These are phyloP conservation scores for Cercophora newfieldiana DNA, from an alignment of 495 filamentous ascomycete species.

Conservation along the genomic window DNA sequence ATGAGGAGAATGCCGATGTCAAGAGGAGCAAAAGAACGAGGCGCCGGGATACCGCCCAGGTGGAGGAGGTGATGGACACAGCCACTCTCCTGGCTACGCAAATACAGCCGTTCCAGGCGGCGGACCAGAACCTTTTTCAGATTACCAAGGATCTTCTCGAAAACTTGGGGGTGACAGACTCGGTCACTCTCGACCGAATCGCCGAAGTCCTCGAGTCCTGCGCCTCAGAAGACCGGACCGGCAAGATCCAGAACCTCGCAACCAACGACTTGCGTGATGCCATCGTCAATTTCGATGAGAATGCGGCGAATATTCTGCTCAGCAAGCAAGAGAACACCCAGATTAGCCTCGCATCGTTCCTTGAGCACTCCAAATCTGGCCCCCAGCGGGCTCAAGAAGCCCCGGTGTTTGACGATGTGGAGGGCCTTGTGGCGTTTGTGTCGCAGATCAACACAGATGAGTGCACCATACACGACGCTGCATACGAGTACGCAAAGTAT, in stretches of 20 bases:
- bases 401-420: constrained; percentile 55
- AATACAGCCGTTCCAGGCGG: constrained; percentile 64
- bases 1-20: constrained; percentile 61
- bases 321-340: constrained; percentile 43
- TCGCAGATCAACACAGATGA: constrained; percentile 54
- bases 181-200: constrained; percentile 50
- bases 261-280: constrained; percentile 45
- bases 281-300: constrained; percentile 44
- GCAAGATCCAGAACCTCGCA: constrained; percentile 40
- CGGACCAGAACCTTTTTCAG: constrained; percentile 75
- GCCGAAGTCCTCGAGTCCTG: constrained; percentile 55
- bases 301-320: constrained; percentile 42
- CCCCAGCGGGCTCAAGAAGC: constrained; percentile 52
- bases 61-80: constrained; percentile 68
- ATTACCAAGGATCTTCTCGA: constrained; percentile 65
- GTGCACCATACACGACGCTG: constrained; percentile 61
- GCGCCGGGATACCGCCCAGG: constrained; percentile 67
- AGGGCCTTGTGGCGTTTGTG: constrained; percentile 58
- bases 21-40: constrained; percentile 82
- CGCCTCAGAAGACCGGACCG: constrained; percentile 45
- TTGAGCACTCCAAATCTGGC: constrained; percentile 72
- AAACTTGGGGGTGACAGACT: constrained; percentile 61
- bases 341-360: constrained; percentile 65
- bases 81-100: constrained; percentile 71
- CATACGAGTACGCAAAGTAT: constrained; percentile 63